Percentiles rank a stretch among this genome's conserved stretches.
Evolutionary conservation across 371 early-diverging fungal species (phyloP).

Genomic region (Mortierella sp.): DNA sequence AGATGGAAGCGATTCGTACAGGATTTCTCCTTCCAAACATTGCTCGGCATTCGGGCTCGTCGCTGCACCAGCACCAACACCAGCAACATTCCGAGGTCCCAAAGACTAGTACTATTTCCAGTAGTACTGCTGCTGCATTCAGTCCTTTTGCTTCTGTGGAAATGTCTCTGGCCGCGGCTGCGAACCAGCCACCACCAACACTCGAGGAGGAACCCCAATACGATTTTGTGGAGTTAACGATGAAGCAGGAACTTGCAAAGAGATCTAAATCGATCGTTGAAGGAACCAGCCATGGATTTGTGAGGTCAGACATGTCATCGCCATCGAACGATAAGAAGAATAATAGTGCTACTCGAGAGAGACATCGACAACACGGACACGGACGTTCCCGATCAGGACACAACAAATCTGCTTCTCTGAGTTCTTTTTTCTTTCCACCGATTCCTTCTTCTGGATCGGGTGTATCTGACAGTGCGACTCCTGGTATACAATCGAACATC

Average conservation of each 20-base stretch:
- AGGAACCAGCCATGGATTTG: too few species aligned
- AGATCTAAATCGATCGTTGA: too few species aligned
- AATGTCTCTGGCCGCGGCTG: constrained; percentile 41
- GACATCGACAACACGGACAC: constrained; percentile 27
- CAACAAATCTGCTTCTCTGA: constrained; percentile 35
- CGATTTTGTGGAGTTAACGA: constrained; percentile 18
- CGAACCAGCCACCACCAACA: constrained; percentile 28
- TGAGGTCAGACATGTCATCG: too few species aligned
- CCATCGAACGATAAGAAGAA: too few species aligned
- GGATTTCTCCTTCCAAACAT: constrained; percentile 19
- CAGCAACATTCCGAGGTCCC: too few species aligned
- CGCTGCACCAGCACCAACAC: not conserved
- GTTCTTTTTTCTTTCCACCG: constrained; percentile 34
- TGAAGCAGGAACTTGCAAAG: constrained; percentile 9
- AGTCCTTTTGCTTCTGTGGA: constrained; percentile 33
- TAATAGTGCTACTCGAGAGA: too few species aligned
- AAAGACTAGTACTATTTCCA: too few species aligned
- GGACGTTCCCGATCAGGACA: constrained; percentile 30
- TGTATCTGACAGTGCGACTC: constrained; percentile 2
- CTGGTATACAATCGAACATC: constrained; percentile 5
- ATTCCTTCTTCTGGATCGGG: constrained; percentile 1
- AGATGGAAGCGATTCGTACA: constrained; percentile 14
- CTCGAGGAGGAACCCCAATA: constrained; percentile 19
- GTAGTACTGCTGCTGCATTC: not conserved
- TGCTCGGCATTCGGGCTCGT: constrained; percentile 1